Base-by-base conservation (phyloP, 1,284 basidiomycete genomes). In the Fomitopsis schrenkii region DNA sequence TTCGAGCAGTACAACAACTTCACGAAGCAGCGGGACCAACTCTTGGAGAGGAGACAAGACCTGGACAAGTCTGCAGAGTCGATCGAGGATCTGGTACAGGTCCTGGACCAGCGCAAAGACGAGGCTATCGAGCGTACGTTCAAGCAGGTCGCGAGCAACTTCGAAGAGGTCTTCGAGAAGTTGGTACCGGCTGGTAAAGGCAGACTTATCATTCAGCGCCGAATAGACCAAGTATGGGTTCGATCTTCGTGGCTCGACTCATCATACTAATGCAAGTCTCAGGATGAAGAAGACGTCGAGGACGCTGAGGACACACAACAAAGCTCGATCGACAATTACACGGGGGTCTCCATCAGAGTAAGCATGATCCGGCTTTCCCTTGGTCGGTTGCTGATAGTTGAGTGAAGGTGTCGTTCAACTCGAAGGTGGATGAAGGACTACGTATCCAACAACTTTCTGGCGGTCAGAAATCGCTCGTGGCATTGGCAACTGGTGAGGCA, bases 1-100 rank as follows among this genome's bases (percentile, higher is more conserved):
- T 97, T 98, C 71, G 97, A 99, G 75, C 95, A 98, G 75, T 98
- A 97, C 80, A 94, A 86, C 75, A 96, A 93, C 72, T 99, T 99
- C 75, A 98, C 96, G 10, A 97, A 97, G 72, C 96, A 99, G 75
- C 88, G 96, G 2, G 96, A 98, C 72, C 91, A 96, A 67, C 84
- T 98, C 7, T 75, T 94, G 38, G 82, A 90, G 66, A 88, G 97
- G 5, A 86, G 94, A 19, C 89, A 92, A 66, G 97, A 98, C 73
- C 83, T 98, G 33, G 95, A 97, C 66, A 88, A 87, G 67, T 95
- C 94, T 1, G 94, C 93, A 0, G 72, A 84, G 54, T 95, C 94
- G 46, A 99, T 99, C 67, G 85, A 95, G 70, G 94, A 98, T 69
- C 84, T 99, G n/a, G 95, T 99, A 42, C 86, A 94, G 62, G 93